phyloP scores from a whole-genome alignment of 2,329 filamentous ascomycete genomes.

The Venturiaceae sp. region DNA sequence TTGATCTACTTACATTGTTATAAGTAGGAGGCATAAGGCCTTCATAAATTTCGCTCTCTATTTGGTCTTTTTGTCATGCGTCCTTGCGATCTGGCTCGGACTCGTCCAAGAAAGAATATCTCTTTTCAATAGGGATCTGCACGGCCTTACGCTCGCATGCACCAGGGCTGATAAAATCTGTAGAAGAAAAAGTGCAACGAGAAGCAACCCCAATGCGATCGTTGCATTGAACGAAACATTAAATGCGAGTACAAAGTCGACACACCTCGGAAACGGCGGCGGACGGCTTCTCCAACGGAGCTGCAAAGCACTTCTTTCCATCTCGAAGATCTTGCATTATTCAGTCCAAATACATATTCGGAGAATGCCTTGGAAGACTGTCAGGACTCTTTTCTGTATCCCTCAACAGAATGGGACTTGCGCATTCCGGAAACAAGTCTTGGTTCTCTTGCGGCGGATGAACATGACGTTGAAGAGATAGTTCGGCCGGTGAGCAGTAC shows the following conservation, averaged over 20 bases:
- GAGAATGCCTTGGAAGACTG: not conserved
- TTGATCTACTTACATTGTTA: too few relatives aligned
- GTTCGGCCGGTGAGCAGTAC: not conserved
- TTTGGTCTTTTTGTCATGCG: too few relatives aligned
- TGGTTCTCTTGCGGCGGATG: not conserved
- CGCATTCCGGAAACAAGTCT: not conserved
- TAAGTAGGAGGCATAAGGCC: too few relatives aligned
- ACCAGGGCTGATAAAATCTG: not conserved
- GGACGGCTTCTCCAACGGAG: not conserved
- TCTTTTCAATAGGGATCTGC: not conserved
- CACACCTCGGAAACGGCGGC: not conserved
- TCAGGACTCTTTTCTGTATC: not conserved
- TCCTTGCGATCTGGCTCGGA: too few relatives aligned
- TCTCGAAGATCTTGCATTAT: not conserved
- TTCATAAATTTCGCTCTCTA: too few relatives aligned
- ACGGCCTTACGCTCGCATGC: not conserved
- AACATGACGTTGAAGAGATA: not conserved
- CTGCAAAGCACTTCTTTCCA: not conserved
- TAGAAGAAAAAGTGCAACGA: conserved; percentile 4
- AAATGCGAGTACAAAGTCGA: conserved; percentile 3
- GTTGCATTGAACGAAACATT: not conserved
- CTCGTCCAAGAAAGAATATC: too few relatives aligned
- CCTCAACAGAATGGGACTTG: not conserved
- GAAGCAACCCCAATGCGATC: not conserved
- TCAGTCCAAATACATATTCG: not conserved